These are phyloP conservation scores for Papiliotrema fonsecae DNA, from an alignment of 1,284 basidiomycete genomes.

Conservation along the genomic window DNA sequence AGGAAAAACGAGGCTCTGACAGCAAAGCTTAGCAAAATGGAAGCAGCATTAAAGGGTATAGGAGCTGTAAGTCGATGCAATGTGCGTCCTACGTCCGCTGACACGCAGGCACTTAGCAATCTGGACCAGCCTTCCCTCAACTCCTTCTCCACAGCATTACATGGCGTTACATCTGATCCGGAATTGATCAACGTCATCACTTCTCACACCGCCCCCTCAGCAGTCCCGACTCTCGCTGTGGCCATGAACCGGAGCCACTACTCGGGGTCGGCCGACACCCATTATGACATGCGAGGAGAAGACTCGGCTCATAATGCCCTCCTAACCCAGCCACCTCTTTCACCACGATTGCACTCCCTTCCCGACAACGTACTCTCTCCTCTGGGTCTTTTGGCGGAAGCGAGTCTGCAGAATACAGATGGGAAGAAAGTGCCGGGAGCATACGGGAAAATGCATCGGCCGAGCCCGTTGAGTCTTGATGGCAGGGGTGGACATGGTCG, in stretches of 20 bases:
- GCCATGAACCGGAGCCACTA: conserved; percentile 27
- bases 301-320: conserved; percentile 28
- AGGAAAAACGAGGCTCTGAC: conserved; percentile 81
- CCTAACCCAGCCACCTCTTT: conserved; percentile 41
- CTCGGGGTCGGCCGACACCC: conserved; percentile 39
- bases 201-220: conserved; percentile 54
- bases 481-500: conserved; percentile 10
- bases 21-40: conserved; percentile 86
- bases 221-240: conserved; percentile 29
- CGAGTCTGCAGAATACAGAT: conserved; percentile 75
- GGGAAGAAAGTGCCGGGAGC: conserved; percentile 21
- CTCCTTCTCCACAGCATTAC: conserved; percentile 39
- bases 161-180: conserved; percentile 40
- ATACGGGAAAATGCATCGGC: conserved; percentile 17
- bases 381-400: conserved; percentile 82
- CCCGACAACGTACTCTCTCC: conserved; percentile 89
- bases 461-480: conserved; percentile 30
- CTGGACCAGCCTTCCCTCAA: conserved; percentile 59
- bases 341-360: conserved; percentile 79
- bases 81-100: no score
- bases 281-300: conserved; percentile 20
- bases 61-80: conserved; percentile 36
- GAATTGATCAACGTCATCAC: conserved; percentile 77
- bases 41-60: conserved; percentile 70
- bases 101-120: conserved; percentile 57